These are phyloP conservation scores for Lactarius psammicola DNA, from an alignment of 768 basidiomycete species.

Conservation along the genomic window DNA sequence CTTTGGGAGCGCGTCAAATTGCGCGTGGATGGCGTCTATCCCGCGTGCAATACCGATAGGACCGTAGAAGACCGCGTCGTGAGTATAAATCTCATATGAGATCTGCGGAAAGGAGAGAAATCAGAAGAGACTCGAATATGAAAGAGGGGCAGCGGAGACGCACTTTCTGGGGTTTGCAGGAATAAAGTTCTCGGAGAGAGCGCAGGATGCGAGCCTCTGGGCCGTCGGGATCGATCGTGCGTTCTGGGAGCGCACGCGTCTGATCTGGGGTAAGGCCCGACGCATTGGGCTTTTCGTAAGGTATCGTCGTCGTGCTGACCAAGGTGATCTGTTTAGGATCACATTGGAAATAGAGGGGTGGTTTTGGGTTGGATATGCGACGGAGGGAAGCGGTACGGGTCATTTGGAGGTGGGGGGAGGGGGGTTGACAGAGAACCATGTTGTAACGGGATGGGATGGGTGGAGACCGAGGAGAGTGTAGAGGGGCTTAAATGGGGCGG, in stretches of 20 bases:
- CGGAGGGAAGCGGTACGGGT: constrained; percentile 25
- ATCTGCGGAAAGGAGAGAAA: constrained; percentile 30
- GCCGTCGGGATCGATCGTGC: constrained; percentile 34
- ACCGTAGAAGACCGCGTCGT: constrained; percentile 44
- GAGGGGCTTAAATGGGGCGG: constrained; percentile 13
- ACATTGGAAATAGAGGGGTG: not conserved
- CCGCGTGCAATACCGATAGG: constrained; percentile 47
- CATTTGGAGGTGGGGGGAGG: constrained; percentile 16
- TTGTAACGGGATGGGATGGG: too few species aligned
- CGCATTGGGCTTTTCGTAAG: constrained; percentile 36
- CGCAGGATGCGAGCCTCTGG: constrained; percentile 36
- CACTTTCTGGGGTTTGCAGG: constrained; percentile 12
- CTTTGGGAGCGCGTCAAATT: constrained; percentile 47
- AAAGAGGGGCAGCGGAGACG: constrained; percentile 23
- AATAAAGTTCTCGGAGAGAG: constrained; percentile 43
- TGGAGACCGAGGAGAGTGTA: constrained; percentile 1
- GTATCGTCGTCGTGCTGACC: constrained; percentile 22
- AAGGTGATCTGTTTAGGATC: constrained; percentile 28
- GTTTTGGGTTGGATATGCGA: constrained; percentile 24
- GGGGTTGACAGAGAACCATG: constrained; percentile 26
- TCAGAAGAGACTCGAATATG: not conserved
- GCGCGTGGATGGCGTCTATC: constrained; percentile 41
- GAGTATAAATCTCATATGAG: constrained; percentile 45
- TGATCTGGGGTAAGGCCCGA: constrained; percentile 42
- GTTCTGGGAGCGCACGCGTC: constrained; percentile 41